These are phyloP conservation scores for Xylaria flabelliformis DNA, from an alignment of 495 filamentous ascomycete species.

Conservation along the genomic window DNA sequence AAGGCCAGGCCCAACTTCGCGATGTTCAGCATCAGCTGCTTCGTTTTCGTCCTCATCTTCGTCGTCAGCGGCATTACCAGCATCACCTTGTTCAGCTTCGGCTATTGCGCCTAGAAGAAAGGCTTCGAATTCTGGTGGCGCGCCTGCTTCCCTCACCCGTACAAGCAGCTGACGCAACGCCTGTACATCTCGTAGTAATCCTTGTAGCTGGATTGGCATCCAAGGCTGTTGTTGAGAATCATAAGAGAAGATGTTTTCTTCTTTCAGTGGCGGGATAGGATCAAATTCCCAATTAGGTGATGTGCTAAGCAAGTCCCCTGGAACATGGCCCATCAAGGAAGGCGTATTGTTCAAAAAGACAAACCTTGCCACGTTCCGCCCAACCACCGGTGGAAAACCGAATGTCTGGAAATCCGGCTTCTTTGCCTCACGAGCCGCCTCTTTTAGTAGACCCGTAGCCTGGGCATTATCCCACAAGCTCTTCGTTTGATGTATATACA, in stretches of 20 bases:
- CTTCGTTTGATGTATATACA: conserved; percentile 81
- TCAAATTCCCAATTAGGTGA: conserved; percentile 68
- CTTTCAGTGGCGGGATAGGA: conserved; percentile 65
- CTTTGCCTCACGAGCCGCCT: conserved; percentile 66
- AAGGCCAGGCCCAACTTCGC: conserved; percentile 9
- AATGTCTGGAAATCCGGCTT: conserved; percentile 56
- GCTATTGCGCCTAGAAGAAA: conserved; percentile 21
- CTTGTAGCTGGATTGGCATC: conserved; percentile 9
- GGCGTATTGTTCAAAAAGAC: conserved; percentile 78
- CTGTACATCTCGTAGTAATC: conserved; percentile 14
- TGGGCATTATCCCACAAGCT: conserved; percentile 91
- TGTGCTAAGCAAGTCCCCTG: conserved; percentile 55
- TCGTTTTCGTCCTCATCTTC: conserved; percentile 20
- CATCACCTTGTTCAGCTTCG: conserved; percentile 3
- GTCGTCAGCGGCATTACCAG: conserved; percentile 6
- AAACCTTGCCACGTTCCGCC: conserved; percentile 73
- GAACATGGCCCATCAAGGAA: conserved; percentile 64
- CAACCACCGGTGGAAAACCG: conserved; percentile 30
- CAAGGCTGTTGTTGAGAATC: conserved; percentile 45
- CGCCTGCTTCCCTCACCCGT: conserved; percentile 25
- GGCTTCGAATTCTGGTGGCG: conserved; percentile 22
- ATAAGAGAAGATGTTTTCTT: conserved; percentile 55
- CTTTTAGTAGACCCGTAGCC: conserved; percentile 70
- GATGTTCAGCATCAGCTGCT: not conserved
- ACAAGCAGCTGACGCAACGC: conserved; percentile 24